A percentile compares a stretch with the other conserved stretches of the same genome.
Evolutionary conservation across 2,329 filamentous ascomycete species (phyloP).

Genomic region (Trichoderma atroviride): DNA sequence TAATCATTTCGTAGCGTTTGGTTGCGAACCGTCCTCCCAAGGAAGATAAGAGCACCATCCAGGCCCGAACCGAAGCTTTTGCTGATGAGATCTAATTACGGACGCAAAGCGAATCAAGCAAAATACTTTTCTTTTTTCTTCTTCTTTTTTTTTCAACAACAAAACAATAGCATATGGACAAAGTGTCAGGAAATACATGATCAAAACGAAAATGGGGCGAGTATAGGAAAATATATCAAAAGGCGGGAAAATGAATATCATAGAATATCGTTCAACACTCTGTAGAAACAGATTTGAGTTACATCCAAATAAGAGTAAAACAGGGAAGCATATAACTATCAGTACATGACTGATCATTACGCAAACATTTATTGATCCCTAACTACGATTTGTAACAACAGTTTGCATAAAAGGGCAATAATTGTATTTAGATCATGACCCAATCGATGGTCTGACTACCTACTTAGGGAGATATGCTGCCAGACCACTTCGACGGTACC

Average conservation of each 20-base stretch:
- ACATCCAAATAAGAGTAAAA: background rate
- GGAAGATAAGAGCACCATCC: constrained; percentile 40
- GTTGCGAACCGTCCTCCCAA: constrained; percentile 53
- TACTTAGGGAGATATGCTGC: no score
- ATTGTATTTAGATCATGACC: no score
- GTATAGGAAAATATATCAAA: background rate
- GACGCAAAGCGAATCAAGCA: background rate
- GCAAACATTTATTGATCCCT: background rate
- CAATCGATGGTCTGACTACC: no score
- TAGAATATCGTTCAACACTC: constrained; percentile 14
- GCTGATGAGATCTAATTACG: constrained; percentile 36
- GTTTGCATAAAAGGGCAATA: no score
- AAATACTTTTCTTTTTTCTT: background rate
- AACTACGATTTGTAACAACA: no score
- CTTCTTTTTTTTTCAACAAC: background rate
- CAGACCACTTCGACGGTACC: no score
- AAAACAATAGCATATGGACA: background rate
- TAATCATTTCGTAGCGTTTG: constrained; percentile 47
- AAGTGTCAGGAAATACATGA: background rate
- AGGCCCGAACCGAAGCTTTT: constrained; percentile 49
- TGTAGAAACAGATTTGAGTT: constrained; percentile 10
- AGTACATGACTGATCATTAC: background rate
- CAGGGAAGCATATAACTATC: background rate
- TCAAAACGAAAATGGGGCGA: background rate
- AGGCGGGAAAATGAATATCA: background rate